Evolutionary conservation across 1,284 basidiomycete species (phyloP), one percentile per base, ranked within the genome.

Genomic region (Puccinia polysora): DNA sequence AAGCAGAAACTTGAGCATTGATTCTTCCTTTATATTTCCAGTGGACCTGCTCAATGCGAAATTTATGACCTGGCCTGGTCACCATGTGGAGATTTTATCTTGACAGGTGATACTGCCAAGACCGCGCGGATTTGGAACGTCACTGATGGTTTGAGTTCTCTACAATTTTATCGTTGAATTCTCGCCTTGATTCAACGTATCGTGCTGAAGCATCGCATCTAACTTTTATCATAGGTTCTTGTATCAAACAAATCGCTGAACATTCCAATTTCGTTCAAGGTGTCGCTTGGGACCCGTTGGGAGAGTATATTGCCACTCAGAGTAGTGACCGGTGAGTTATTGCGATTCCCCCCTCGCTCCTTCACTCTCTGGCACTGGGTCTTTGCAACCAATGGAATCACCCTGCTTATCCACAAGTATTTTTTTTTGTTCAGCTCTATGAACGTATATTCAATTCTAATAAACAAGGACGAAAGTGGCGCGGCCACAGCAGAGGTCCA

Each of bases 51-150:
- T 8, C 75, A 76, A 49, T 65, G 74, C 85, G 93, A 97, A 80
- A 91, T 98, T 12, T 97, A 98, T 80, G 95, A 98, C 80, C 83
- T 98, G 55, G 91, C 93, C 0, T 98, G 95, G 95, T 93, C 91
- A 75, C 96, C 96, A 0, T 88, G 89, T 28, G 92, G 94, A 56
- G 90, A 95, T 76, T 94, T 90, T 75, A 85, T 99, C 73, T 86
- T 97, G 63, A 89, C 92, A 14, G 95, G 95, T 8, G 94, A 91
- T 77, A 97, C 95, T 3, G 96, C 98, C 80, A 97, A 97, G 78
- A 90, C 89, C 2, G 94, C 93, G 0, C 84, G 91, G 56, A 87
- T 97, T 68, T 93, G 90, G 81, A 85, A 87, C 23, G 83, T 87
- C 2, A 82, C 81, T 20, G 89, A 93, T 78, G 91, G 90, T 88